A percentile compares a stretch with the other conserved stretches of the same genome.
Evolutionary conservation across 2,329 filamentous ascomycete species (phyloP).

Genomic region (Nigrospora oryzae): DNA sequence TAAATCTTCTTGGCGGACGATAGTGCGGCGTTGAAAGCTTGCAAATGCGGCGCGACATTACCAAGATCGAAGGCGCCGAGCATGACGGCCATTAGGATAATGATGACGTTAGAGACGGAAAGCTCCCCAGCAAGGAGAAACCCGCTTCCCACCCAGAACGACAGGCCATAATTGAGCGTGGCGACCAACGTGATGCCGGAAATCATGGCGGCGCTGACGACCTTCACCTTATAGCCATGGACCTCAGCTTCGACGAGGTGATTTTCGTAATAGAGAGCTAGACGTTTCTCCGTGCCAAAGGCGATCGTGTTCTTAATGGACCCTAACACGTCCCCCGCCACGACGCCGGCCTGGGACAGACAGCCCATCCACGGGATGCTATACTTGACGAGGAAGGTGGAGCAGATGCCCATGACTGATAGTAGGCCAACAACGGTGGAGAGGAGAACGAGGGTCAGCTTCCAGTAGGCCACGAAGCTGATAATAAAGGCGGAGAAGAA

Average conservation of each 20-base stretch:
- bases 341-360: constrained; percentile 75
- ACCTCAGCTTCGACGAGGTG: constrained; percentile 66
- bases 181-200: constrained; percentile 59
- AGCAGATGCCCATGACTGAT: constrained; percentile 64
- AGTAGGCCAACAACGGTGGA: constrained; percentile 53
- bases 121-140: not conserved
- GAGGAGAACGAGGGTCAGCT: not conserved
- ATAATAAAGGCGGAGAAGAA: constrained; percentile 1
- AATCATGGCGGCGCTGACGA: constrained; percentile 67
- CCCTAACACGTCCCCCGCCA: constrained; percentile 90
- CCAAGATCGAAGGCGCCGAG: not conserved
- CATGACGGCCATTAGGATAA: constrained; percentile 7
- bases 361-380: constrained; percentile 69
- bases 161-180: not conserved
- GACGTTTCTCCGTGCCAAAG: constrained; percentile 85
- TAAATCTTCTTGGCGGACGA: constrained; percentile 27
- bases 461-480: not conserved
- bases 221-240: constrained; percentile 69
- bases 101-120: constrained; percentile 61
- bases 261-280: constrained; percentile 76
- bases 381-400: constrained; percentile 68
- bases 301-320: constrained; percentile 87
- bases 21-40: constrained; percentile 28
- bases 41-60: constrained; percentile 10
- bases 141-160: not conserved